A percentile compares a stretch with the other conserved stretches of the same genome.
phyloP scores from a whole-genome alignment of 2,329 filamentous ascomycete species.

The Chaetomium olivaceum region DNA sequence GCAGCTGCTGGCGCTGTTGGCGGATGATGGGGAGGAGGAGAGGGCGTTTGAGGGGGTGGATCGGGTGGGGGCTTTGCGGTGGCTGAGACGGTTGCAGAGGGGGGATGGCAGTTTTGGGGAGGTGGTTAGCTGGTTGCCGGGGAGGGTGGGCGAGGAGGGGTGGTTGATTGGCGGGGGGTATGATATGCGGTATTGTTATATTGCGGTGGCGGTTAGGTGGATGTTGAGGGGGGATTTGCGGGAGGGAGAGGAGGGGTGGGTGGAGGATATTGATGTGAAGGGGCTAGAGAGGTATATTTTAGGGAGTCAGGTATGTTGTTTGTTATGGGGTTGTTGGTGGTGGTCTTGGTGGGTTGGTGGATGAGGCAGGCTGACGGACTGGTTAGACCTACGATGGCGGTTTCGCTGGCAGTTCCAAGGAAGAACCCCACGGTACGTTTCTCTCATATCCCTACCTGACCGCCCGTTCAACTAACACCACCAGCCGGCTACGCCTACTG shows the following conservation, averaged over 20 bases:
- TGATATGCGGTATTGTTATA: conserved; percentile 87
- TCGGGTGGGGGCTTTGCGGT: conserved; percentile 65
- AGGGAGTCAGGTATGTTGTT: conserved; percentile 51
- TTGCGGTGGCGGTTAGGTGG: conserved; percentile 79
- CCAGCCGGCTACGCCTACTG: conserved; percentile 89
- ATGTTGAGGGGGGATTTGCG: conserved; percentile 67
- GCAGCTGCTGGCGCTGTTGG: conserved; percentile 62
- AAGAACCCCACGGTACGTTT: conserved; percentile 76
- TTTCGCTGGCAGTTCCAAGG: conserved; percentile 72
- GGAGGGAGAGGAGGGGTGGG: conserved; percentile 53
- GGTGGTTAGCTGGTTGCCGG: conserved; percentile 56
- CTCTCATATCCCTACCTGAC: neutral
- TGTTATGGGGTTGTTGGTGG: neutral
- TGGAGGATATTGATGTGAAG: conserved; percentile 74
- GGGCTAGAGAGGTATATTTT: conserved; percentile 70
- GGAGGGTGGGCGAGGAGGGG: conserved; percentile 19
- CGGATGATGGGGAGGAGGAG: conserved; percentile 41
- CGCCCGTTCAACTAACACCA: conserved; percentile 3
- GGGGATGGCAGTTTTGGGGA: conserved; percentile 91
- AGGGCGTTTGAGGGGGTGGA: conserved; percentile 64
- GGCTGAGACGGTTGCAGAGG: conserved; percentile 76
- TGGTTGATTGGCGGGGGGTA: conserved; percentile 70
- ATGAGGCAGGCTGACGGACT: neutral
- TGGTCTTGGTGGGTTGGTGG: neutral
- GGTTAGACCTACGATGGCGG: conserved; percentile 78